Evolutionary conservation across 768 basidiomycete species (phyloP), one percentile per base, ranked within the genome.

Genomic region (Fomitopsis pulvina): DNA sequence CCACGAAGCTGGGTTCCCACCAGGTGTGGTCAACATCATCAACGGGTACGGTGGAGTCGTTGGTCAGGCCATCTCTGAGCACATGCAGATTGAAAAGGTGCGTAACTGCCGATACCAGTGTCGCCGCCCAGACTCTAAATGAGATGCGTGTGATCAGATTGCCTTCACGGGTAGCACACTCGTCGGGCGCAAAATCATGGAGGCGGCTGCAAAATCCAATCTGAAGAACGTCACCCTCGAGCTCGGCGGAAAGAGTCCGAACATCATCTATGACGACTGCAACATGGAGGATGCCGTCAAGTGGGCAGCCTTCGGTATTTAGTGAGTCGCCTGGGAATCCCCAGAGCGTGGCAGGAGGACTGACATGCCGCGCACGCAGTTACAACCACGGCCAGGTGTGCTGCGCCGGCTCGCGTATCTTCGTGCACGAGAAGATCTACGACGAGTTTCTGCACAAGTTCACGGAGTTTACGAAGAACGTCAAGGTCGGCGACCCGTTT

Each of bases 381-480:
- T 81, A 68, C 68, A 87, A 87, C 59, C 77, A 79, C 45, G 89
- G 91, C 21, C 90, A 92, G 66, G 72, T 75, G 14, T 92, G 91
- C 69, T 80, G 79, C 56, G 88, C 88, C 10, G 86, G 89, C 9
- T 85, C 88, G 20, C 79, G 92, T 53, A 81, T 92, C 59, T 91
- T 76, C 60, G 87, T 93, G 4, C 90, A 92, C 60, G 81, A 77
- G 51, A 68, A 71, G 2, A 79, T 92, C 57, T 92, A 92, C 68
- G 89, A 92, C 65, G 64, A 80, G 54, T 92, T 92, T 72, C 59
- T 92, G 47, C 59, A 66, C 45, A 65, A 64, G 26, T 83, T 90
- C 66, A 75, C 76, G 1, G 75, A 67, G 24, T 73, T 77, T 63
- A 71, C 83, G 43, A 66, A 70, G 61, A 41, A 60, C 0, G 67